These are phyloP conservation scores for Cyclotella kingstonii DNA, from an alignment of 108 stramenopile species.

Conservation along the genomic window DNA sequence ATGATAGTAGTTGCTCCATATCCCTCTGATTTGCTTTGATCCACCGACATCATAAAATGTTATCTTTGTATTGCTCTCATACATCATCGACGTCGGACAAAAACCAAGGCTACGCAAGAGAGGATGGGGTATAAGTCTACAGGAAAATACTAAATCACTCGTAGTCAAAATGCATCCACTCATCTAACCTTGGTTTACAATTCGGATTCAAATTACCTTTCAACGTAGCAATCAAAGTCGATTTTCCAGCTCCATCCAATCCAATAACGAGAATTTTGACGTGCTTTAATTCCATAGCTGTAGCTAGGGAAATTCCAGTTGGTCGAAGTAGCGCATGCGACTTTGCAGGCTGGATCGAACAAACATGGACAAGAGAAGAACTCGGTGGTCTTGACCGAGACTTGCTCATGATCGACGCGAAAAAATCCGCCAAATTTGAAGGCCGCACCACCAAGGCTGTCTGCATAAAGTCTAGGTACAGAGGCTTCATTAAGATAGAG, in stretches of 20 bases:
- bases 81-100: conserved; percentile 11
- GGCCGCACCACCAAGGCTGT: no score
- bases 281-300: background rate
- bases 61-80: conserved; percentile 5
- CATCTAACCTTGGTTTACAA: conserved; percentile 14
- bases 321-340: background rate
- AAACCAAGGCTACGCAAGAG: conserved; percentile 31
- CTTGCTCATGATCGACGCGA: no score
- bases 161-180: no score
- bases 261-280: conserved; percentile 28
- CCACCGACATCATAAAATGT: conserved; percentile 42
- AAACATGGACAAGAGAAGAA: no score
- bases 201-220: conserved; percentile 30
- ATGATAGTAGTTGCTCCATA: conserved; percentile 38
- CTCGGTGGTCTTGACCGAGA: no score
- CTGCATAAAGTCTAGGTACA: no score
- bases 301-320: background rate
- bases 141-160: no score
- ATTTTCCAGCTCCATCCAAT: conserved; percentile 23
- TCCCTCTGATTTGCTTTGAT: conserved; percentile 24
- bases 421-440: no score
- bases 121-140: background rate
- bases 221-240: conserved; percentile 21
- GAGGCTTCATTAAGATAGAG: no score
- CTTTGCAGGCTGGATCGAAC: no score